Base-by-base conservation (phyloP, 1,284 basidiomycete species). In the Cutaneotrichosporon cutaneum region DNA sequence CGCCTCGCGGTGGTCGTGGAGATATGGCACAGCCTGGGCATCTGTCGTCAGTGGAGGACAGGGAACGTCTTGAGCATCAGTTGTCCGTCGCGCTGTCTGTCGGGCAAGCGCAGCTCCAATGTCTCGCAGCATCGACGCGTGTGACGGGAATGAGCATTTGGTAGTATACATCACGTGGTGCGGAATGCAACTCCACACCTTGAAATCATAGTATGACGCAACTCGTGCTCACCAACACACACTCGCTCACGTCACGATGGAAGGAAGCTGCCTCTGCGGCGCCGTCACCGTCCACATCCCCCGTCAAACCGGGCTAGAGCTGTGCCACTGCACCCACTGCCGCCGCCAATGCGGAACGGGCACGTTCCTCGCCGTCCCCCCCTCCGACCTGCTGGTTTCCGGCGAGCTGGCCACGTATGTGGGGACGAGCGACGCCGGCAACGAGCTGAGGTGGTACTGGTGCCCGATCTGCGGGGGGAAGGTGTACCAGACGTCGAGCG, bases 271-370 rank as follows among this genome's bases (percentile, higher is more conserved):
- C 26, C 47, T 48, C 47, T 48, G 47, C 47, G 22, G 47, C 10
- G 24, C 24, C 14, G 26, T 48, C 22, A 16, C 26, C 47, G 47
- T 48, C 14, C 7, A 7, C 22, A 48, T 48, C 26, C 14, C 47
- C 13, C 22, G 8, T 9, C 47, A 24, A 10, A 9, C 9, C 11
- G 47, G 26, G 11, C 26, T 48, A 4, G 47, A 48, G 26, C 24
- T 48, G 47, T 48, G 47, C 26, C 47, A 48, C 47, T 48, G 47
- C 26, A 48, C 47, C 24, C 14, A 48, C 47, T 48, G 47, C 47
- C 47, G 47, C 47, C 47, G n/a, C 3, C 24, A 14, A 2, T 11
- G 22, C 14, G 47, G 47, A 11, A 27, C 24, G 24, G 47, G 47
- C 16, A 27, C 47, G 14, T 48, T 27, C 47, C 47, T 48, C 10